Evolutionary conservation across 1,139 yeast species (phyloP).

Genomic region (Eremothecium coryli): DNA sequence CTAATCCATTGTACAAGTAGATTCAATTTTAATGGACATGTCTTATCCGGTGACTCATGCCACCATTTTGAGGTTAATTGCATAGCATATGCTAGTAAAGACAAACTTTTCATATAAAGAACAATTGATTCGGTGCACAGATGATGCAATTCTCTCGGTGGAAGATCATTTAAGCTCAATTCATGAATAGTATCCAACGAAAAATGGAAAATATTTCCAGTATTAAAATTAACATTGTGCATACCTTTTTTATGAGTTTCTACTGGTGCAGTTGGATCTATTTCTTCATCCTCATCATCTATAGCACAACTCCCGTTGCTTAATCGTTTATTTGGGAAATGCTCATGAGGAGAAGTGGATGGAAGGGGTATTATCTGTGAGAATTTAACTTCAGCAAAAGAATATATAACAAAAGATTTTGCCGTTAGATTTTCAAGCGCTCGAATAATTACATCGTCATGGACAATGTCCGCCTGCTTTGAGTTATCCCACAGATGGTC

Average conservation of each 20-base stretch:
- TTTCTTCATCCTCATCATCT: conserved; percentile 25
- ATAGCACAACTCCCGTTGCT: conserved; percentile 29
- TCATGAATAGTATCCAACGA: conserved; percentile 5
- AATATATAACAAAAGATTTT: conserved; percentile 78
- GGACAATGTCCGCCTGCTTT: conserved; percentile 32
- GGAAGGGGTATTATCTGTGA: conserved; percentile 75
- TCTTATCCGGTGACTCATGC: conserved; percentile 44
- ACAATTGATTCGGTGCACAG: conserved; percentile 59
- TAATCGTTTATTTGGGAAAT: conserved; percentile 15
- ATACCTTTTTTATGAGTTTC: conserved; percentile 10
- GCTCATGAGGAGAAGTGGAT: conserved; percentile 38
- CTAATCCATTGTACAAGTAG: conserved; percentile 89
- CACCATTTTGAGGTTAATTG: conserved; percentile 81
- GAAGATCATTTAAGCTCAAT: conserved; percentile 37
- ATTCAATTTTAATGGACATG: conserved; percentile 44
- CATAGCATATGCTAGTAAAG: conserved; percentile 80
- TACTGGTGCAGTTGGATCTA: conserved; percentile 1
- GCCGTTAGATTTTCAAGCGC: conserved; percentile 72
- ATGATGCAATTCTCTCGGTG: conserved; percentile 31
- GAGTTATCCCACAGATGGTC: conserved; percentile 21
- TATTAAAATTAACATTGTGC: conserved; percentile 9
- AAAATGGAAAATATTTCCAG: conserved; percentile 5
- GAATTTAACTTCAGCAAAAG: conserved; percentile 87
- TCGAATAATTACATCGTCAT: conserved; percentile 36
- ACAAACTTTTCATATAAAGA: conserved; percentile 71